These are phyloP conservation scores for Psilocybe subaeruginosa DNA, from an alignment of 768 basidiomycete genomes.

Conservation along the genomic window DNA sequence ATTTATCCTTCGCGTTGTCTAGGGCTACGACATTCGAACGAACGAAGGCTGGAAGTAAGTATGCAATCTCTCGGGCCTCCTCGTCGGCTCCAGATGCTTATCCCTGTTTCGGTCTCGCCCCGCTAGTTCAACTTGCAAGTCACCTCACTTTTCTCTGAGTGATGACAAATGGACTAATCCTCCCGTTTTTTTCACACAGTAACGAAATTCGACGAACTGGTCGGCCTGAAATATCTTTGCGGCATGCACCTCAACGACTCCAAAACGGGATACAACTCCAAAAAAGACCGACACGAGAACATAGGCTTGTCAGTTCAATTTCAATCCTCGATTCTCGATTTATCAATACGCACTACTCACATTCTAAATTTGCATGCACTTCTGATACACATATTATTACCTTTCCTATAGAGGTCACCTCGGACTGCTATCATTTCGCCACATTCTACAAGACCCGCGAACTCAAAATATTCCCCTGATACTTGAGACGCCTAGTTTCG, in stretches of 20 bases:
- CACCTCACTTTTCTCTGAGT: background rate
- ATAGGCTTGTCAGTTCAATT: constrained; percentile 68
- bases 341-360: background rate
- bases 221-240: constrained; percentile 74
- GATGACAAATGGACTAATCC: too few species aligned
- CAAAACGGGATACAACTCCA: constrained; percentile 63
- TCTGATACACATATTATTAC: too few species aligned
- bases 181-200: constrained; percentile 33
- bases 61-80: background rate
- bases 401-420: constrained; percentile 59
- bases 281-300: constrained; percentile 82
- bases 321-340: background rate
- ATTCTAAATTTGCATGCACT: background rate
- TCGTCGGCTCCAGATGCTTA: background rate
- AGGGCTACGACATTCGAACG: constrained; percentile 85
- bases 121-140: constrained; percentile 28
- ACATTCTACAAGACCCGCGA: constrained; percentile 70
- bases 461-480: constrained; percentile 75
- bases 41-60: constrained; percentile 73
- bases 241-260: constrained; percentile 91
- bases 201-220: constrained; percentile 61
- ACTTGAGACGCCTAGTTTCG: constrained; percentile 80
- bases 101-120: background rate
- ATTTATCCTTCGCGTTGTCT: background rate
- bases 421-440: constrained; percentile 61